Evolutionary conservation across 352 stramenopile species (phyloP), one percentile per base, ranked within the genome.

Genomic region (Phytophthora pseudosyringae): DNA sequence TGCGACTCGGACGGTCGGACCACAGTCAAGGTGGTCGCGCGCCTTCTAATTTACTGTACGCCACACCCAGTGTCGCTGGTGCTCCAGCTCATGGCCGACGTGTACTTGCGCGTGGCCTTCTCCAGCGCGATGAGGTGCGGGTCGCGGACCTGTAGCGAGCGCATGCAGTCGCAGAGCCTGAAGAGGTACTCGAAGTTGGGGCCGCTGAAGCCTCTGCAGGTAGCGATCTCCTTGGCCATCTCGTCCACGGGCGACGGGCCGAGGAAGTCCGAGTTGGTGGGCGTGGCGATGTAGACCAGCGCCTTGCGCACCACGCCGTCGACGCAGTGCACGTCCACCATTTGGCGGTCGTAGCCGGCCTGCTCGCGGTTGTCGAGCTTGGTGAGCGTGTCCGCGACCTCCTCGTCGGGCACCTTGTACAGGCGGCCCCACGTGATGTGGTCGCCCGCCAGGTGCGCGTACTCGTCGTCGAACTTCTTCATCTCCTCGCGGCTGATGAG

Each of bases 111-210:
- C 40, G 88, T 81, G 16, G 86, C 84, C 28, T 67, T 78, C 67
- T 95, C 87, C 8, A 95, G 70, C 29, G 81, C 79, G 4, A 82
- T 78, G 35, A 95, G 70, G 59, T 95, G 87, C 46, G 82, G 82
- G 55, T 95, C 87, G 51, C 69, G 65, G 50, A 95, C 83, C 32
- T 91, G 68, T 54, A 95, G 66, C 41, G 76, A 51, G 52, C 83
- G 85, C 80, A 95, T 94, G 81, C 75, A 83, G 44, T 90, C 80
- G 58, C 83, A 92, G 53, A 96, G 80, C 54, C 83, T 86, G 48
- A 90, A 85, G 40, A 96, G 73, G 59, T 96, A 96, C 72, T 96
- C 88, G 44, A 88, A 82, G 71, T 96, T 96, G 33, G 85, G 83
- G 16, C 88, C 88, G 43, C 84, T 94, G 59, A 77, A 76, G 25